Conservation (phyloP, 2,329 filamentous ascomycete species). For the Colletotrichum chlorophyti region DNA sequence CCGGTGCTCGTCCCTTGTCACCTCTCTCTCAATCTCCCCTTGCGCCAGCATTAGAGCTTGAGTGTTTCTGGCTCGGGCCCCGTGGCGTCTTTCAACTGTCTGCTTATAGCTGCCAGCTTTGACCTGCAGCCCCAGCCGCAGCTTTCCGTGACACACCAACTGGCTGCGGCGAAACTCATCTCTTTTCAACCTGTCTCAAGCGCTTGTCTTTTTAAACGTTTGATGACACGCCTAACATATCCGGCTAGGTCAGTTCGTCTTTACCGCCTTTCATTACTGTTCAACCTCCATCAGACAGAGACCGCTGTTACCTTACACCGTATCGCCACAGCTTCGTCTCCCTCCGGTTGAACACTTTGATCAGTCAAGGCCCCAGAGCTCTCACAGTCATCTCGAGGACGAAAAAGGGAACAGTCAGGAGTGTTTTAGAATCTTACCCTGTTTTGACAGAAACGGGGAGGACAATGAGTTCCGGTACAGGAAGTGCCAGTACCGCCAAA, state of each 20-base stretch:
- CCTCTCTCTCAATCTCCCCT: constrained; percentile 30
- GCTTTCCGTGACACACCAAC: constrained; percentile 22
- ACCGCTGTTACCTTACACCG: background rate
- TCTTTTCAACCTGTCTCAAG: constrained; percentile 27
- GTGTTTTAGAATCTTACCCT: constrained; percentile 1
- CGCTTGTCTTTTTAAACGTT: constrained; percentile 28
- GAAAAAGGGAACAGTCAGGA: background rate
- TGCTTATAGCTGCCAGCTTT: constrained; percentile 22
- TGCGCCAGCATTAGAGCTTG: constrained; percentile 6
- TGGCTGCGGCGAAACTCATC: constrained; percentile 26
- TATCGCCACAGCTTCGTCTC: background rate
- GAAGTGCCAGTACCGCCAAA: constrained; percentile 49
- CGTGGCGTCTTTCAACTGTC: constrained; percentile 15
- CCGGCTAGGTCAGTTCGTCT: constrained; percentile 28
- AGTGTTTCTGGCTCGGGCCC: constrained; percentile 19
- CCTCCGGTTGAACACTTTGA: constrained; percentile 4
- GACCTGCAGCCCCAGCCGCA: constrained; percentile 21
- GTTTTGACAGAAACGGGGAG: background rate
- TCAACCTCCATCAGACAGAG: constrained; percentile 1
- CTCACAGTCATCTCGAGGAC: background rate
- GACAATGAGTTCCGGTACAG: constrained; percentile 55
- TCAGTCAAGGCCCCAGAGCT: background rate
- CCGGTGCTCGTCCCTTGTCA: constrained; percentile 22
- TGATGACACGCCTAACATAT: constrained; percentile 24
- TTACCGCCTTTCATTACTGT: constrained; percentile 34